phyloP scores from a whole-genome alignment of 805 yeast species.

The Myxozyma sirexii region DNA sequence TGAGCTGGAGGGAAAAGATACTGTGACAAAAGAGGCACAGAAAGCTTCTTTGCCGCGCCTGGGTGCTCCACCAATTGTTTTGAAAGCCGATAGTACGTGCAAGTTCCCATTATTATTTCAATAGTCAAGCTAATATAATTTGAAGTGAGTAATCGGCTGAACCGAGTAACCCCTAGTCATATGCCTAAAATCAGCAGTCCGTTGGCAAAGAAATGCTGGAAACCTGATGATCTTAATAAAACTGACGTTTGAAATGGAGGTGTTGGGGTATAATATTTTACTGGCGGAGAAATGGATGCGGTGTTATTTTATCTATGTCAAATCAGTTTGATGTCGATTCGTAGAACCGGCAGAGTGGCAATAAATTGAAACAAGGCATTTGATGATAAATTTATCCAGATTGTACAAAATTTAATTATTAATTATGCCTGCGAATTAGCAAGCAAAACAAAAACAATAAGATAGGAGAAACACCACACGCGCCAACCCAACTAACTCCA shows the following conservation, averaged over 20 bases:
- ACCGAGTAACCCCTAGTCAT: conserved; percentile 11
- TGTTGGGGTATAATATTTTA: background rate
- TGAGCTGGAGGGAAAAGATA: background rate
- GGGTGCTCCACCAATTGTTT: background rate
- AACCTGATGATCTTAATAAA: background rate
- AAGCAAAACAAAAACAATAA: background rate
- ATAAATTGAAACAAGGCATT: too few relatives aligned
- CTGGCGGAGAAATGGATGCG: too few relatives aligned
- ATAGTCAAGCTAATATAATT: background rate
- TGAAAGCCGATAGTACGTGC: background rate
- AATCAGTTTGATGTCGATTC: too few relatives aligned
- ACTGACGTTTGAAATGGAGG: background rate
- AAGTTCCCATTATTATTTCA: too few relatives aligned
- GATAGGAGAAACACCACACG: background rate
- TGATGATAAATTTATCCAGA: too few relatives aligned
- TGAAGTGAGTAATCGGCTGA: background rate
- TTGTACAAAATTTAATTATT: too few relatives aligned
- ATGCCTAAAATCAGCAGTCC: conserved; percentile 32
- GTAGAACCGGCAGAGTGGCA: too few relatives aligned
- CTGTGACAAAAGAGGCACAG: background rate
- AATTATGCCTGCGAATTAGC: background rate
- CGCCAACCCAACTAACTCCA: conserved; percentile 3
- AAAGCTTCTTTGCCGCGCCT: background rate
- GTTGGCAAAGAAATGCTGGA: conserved; percentile 24
- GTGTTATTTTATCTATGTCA: too few relatives aligned